Percentiles rank a stretch among this genome's conserved stretches.
Evolutionary conservation across 192 early-diverging fungal genomes (phyloP).

Genomic region (Rhizophagus prolifer): DNA sequence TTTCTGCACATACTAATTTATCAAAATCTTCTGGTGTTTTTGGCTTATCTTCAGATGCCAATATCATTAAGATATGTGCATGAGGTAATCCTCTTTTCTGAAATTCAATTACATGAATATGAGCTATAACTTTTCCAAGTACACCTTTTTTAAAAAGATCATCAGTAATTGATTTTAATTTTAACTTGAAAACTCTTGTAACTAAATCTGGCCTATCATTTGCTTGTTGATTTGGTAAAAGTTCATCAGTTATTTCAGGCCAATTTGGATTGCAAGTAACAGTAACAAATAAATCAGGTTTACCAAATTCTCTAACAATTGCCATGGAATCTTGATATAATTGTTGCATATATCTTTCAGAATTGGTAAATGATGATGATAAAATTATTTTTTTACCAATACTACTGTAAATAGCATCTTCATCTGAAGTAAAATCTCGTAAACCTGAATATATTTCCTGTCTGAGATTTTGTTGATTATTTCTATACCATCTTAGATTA

Average conservation of each 20-base stretch:
- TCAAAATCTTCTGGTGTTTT: constrained; percentile 28
- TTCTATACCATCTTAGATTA: too few relatives aligned
- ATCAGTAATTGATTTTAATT: constrained; percentile 18
- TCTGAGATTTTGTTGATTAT: too few relatives aligned
- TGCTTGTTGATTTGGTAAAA: constrained; percentile 14
- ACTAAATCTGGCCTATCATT: constrained; percentile 31
- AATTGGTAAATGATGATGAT: too few relatives aligned
- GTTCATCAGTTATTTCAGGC: constrained; percentile 26
- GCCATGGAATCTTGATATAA: too few relatives aligned
- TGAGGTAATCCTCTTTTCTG: constrained; percentile 44
- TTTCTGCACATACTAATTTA: constrained; percentile 29
- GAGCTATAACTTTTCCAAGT: constrained; percentile 35
- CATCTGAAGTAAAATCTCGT: too few relatives aligned
- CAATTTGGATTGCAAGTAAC: constrained; percentile 36
- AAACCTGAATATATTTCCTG: too few relatives aligned
- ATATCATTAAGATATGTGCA: constrained; percentile 38
- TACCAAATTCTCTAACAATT: too few relatives aligned
- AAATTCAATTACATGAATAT: constrained; percentile 40
- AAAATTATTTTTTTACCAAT: too few relatives aligned
- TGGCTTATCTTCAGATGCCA: constrained; percentile 18
- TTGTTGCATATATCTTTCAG: too few relatives aligned
- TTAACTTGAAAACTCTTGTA: constrained; percentile 26
- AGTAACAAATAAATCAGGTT: constrained; percentile 33
- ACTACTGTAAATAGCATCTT: too few relatives aligned
- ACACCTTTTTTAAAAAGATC: constrained; percentile 24